Base-by-base conservation (phyloP, 1,284 basidiomycete genomes). In the Papiliotrema nemorosa region DNA sequence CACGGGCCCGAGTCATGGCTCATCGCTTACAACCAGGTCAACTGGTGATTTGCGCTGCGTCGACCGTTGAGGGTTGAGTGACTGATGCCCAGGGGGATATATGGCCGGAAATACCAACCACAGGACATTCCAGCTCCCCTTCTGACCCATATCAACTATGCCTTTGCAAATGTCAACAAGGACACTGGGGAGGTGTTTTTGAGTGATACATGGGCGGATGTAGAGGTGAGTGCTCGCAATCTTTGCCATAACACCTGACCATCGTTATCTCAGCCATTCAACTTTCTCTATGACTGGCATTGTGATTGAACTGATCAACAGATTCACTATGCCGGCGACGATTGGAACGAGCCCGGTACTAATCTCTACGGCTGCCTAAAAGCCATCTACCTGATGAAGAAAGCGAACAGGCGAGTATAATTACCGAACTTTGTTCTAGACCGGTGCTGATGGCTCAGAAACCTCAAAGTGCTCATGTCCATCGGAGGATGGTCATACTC, bases 401-500 rank as follows among this genome's bases (percentile, higher is more conserved):
- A 88, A 58, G 69, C 81, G 60, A 80, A 97, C 60, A 82, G 82
- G 77, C 77, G 44, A 40, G 67, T 44, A 22, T 5, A 47, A 5
- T 16, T n/a, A 18, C 18, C 12, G 24, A 35, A 10, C 5, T 35
- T 20, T 12, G 20, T 1, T 41, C 3, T 20, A 18, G 16, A 16
- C 7, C 7, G 33, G 2, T 31, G n/a, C 21, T 33, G 25, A 25
- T 31, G 24, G 13, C 24, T 5, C 33, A 81, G 87, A 34, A 84
- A 87, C 64, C 68, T 90, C 48, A 89, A 90, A 66, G 83, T 89
- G 12, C 73, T 88, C 31, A 77, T 90, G 25, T 88, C 86, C 0
- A 78, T 90, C 38, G 88, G 88, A 31, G 88, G 90, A 4, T 93
- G 89, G 90, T 87, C 87, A 0, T 92, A 90, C 67, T 90, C 88